Conservation (phyloP, 1,139 yeast species). For the Blastobotrys elegans region DNA sequence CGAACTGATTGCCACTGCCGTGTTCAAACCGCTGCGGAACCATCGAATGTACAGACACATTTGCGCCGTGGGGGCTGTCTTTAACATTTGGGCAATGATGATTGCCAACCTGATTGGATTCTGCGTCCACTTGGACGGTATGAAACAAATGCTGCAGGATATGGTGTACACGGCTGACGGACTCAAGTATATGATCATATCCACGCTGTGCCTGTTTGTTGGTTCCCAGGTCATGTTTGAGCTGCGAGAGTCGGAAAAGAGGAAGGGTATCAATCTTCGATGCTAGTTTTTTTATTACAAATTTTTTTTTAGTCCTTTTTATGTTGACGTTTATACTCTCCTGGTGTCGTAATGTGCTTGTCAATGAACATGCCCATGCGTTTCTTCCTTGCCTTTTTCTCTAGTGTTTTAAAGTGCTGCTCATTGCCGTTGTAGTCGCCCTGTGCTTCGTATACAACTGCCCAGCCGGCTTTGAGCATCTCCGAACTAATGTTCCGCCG, state of each 20-base stretch:
- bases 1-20: slow-evolving; percentile 60
- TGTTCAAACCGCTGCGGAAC: slow-evolving; percentile 21
- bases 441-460: slow-evolving; percentile 70
- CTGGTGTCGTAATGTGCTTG: slow-evolving; percentile 63
- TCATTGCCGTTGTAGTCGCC: slow-evolving; percentile 86
- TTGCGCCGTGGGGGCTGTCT: slow-evolving; percentile 83
- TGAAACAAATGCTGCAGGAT: slow-evolving; percentile 55
- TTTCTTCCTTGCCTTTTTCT: slow-evolving; percentile 51
- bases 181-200: slow-evolving; percentile 52
- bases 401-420: slow-evolving; percentile 51
- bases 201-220: slow-evolving; percentile 67
- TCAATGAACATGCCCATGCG: slow-evolving; percentile 68
- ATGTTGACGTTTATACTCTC: slow-evolving; percentile 56
- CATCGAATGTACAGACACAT: slow-evolving; percentile 55
- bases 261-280: slow-evolving; percentile 75
- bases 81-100: slow-evolving; percentile 98
- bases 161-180: slow-evolving; percentile 73
- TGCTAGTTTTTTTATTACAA: slow-evolving; percentile 44
- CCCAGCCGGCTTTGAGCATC: slow-evolving; percentile 79
- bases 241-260: slow-evolving; percentile 74
- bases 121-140: slow-evolving; percentile 87
- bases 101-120: slow-evolving; percentile 92
- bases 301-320: background rate
- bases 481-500: slow-evolving; percentile 77
- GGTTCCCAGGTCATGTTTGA: slow-evolving; percentile 96